Percentiles rank a stretch among this genome's conserved stretches.
phyloP scores from a whole-genome alignment of 306 rosid genomes.

The Cicer chorassanicum region DNA sequence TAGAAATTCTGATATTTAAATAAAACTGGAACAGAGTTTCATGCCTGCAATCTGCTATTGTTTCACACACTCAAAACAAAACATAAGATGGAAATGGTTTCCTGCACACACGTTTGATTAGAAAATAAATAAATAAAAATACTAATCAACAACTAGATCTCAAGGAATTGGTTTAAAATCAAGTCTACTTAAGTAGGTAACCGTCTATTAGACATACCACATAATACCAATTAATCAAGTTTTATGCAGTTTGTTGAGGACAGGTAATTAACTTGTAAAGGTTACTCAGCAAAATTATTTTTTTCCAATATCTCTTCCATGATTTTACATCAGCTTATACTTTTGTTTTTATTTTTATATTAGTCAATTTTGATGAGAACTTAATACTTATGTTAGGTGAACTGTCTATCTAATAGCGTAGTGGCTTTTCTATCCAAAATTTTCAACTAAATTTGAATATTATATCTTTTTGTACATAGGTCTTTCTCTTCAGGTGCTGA shows the following conservation, averaged over 20 bases:
- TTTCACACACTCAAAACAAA: conserved; percentile 11
- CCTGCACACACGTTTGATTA: neutral
- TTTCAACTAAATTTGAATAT: conserved; percentile 37
- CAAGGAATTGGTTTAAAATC: neutral
- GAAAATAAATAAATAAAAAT: neutral
- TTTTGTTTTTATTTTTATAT: conserved; percentile 15
- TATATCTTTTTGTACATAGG: conserved; percentile 50
- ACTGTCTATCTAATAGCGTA: conserved; percentile 16
- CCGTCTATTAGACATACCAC: neutral
- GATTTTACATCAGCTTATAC: conserved; percentile 8
- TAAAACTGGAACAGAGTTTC: conserved; percentile 3
- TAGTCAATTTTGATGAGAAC: neutral
- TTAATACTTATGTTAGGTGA: conserved; percentile 32
- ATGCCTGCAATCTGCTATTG: neutral
- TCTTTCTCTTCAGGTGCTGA: conserved; percentile 57
- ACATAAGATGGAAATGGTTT: conserved; percentile 21
- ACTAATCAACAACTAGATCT: conserved; percentile 2
- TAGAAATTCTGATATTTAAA: neutral
- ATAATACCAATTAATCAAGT: neutral
- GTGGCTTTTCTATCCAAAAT: conserved; percentile 5
- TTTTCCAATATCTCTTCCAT: conserved; percentile 2
- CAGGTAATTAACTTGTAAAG: conserved; percentile 1
- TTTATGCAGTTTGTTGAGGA: conserved; percentile 17
- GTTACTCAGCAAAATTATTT: conserved; percentile 9
- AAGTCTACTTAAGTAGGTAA: neutral